Conservation (phyloP, 2,329 filamentous ascomycete genomes). For the Penicillium sp. region DNA sequence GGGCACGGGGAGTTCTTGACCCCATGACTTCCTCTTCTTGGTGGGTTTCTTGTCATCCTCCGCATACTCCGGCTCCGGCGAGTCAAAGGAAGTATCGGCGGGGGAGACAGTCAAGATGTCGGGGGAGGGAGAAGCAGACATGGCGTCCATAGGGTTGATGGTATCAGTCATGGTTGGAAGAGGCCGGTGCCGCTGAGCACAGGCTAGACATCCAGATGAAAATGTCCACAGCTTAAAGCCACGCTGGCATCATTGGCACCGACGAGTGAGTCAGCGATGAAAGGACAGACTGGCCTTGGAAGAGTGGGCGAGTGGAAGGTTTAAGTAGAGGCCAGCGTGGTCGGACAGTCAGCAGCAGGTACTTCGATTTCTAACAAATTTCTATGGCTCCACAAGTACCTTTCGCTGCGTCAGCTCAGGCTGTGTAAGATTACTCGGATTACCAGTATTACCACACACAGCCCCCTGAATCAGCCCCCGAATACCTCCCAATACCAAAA, state of each 20-base stretch:
- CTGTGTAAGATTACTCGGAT: no score
- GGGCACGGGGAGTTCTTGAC: conserved; percentile 89
- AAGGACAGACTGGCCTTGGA: conserved; percentile 34
- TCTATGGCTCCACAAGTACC: conserved; percentile 5
- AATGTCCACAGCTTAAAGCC: conserved; percentile 17
- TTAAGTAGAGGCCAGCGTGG: conserved; percentile 43
- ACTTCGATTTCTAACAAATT: background rate
- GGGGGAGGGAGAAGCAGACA: conserved; percentile 28
- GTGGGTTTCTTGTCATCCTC: conserved; percentile 60
- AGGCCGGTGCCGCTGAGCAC: conserved; percentile 2
- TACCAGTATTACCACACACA: no score
- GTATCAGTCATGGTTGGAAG: conserved; percentile 28
- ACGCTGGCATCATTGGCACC: conserved; percentile 37
- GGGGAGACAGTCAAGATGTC: conserved; percentile 40
- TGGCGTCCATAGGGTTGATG: conserved; percentile 30
- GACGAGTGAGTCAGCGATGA: conserved; percentile 17
- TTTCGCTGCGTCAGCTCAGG: no score
- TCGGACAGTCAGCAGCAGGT: conserved; percentile 15
- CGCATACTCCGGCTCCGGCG: conserved; percentile 19
- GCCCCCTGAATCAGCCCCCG: no score
- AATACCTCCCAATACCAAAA: background rate
- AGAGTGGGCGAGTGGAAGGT: conserved; percentile 16
- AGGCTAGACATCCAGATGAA: background rate
- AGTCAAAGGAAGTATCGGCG: conserved; percentile 36
- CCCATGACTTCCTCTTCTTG: conserved; percentile 99